Evolutionary conservation across 1,139 yeast genomes (phyloP).

Genomic region (Diutina sp.): DNA sequence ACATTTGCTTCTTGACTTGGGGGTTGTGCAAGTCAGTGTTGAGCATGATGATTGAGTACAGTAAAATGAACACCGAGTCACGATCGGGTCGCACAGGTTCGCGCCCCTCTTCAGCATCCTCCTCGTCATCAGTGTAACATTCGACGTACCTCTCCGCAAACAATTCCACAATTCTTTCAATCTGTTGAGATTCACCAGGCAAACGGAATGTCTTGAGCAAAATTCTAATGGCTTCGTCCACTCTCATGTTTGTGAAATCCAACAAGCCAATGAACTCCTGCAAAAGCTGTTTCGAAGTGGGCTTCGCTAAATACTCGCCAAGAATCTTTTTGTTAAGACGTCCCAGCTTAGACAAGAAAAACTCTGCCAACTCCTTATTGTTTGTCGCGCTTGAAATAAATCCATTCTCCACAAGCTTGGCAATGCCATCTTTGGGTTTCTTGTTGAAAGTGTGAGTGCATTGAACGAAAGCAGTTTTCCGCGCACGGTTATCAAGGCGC

Average conservation of each 20-base stretch:
- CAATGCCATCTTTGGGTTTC: conserved; percentile 67
- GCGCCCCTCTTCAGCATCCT: conserved; percentile 5
- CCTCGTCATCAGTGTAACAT: conserved; percentile 13
- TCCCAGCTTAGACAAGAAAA: conserved; percentile 67
- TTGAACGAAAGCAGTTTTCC: conserved; percentile 59
- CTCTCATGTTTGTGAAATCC: conserved; percentile 67
- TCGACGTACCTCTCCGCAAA: conserved; percentile 73
- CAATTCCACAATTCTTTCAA: conserved; percentile 79
- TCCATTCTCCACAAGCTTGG: conserved; percentile 45
- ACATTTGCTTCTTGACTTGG: conserved; percentile 82
- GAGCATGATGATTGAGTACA: conserved; percentile 85
- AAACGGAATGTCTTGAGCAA: conserved; percentile 74
- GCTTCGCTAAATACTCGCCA: conserved; percentile 79
- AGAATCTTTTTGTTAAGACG: conserved; percentile 75
- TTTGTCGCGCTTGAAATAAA: conserved; percentile 43
- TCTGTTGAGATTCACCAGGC: conserved; percentile 96
- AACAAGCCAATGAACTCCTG: conserved; percentile 55
- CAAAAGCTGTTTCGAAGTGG: conserved; percentile 48
- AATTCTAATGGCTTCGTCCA: conserved; percentile 86
- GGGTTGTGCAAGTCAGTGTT: conserved; percentile 92
- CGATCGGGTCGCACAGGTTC: conserved; percentile 52
- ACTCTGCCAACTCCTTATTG: conserved; percentile 54
- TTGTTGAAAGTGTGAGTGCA: conserved; percentile 68
- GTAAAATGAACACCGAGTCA: conserved; percentile 67
- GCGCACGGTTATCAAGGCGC: conserved; percentile 35